phyloP scores from a whole-genome alignment of 2,329 filamentous ascomycete species.

The Epichloe baconii region DNA sequence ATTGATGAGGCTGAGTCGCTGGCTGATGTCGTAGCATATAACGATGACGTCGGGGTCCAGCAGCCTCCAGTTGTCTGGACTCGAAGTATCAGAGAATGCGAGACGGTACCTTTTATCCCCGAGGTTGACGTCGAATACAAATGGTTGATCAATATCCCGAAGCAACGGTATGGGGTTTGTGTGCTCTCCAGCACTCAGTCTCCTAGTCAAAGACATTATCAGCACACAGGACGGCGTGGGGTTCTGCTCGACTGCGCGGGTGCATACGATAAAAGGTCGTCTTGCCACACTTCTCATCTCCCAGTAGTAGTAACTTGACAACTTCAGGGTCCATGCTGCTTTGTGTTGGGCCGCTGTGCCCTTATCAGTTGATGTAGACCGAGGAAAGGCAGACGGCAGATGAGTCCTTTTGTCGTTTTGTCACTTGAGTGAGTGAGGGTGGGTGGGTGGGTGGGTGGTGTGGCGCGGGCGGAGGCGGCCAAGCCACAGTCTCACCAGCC shows the following conservation, averaged over 20 bases:
- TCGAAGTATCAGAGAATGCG: slow-evolving; percentile 47
- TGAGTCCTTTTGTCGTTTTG: neutral
- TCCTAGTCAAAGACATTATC: slow-evolving; percentile 21
- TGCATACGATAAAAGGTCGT: slow-evolving; percentile 49
- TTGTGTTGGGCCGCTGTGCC: neutral
- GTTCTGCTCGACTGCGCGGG: neutral
- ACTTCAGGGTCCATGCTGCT: slow-evolving; percentile 31
- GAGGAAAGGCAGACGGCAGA: neutral
- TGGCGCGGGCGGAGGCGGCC: neutral
- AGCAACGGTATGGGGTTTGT: slow-evolving; percentile 34
- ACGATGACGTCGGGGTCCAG: slow-evolving; percentile 44
- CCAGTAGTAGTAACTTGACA: slow-evolving; percentile 43
- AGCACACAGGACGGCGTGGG: neutral
- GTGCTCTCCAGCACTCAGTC: slow-evolving; percentile 35
- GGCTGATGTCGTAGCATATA: slow-evolving; percentile 49
- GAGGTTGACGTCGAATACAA: slow-evolving; percentile 39
- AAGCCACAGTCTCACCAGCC: neutral
- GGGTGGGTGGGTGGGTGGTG: neutral
- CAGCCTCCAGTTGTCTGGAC: slow-evolving; percentile 45
- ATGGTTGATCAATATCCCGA: slow-evolving; percentile 47
- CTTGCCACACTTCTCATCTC: slow-evolving; percentile 46
- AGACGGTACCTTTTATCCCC: slow-evolving; percentile 31
- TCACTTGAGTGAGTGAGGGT: neutral
- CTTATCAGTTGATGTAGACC: neutral
- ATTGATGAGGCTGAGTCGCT: slow-evolving; percentile 43